Base-by-base conservation (phyloP, 371 early-diverging fungal species). In the Circinella umbellata region DNA sequence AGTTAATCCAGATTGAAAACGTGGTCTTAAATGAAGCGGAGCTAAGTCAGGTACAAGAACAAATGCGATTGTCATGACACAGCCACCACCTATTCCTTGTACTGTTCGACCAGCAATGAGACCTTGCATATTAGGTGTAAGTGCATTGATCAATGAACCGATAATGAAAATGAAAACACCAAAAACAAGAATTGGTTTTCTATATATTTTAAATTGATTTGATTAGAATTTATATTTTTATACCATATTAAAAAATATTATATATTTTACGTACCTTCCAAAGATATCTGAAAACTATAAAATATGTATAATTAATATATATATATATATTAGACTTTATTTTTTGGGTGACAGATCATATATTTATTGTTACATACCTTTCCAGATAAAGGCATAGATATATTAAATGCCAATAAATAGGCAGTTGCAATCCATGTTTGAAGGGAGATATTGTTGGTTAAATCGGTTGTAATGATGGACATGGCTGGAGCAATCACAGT, bases 41-140 rank as follows among this genome's bases (percentile, higher is more conserved):
- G 78, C 71, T 17, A 95, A 77, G 64, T 96, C 97, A 3, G 94
- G 85, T 54, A 95, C 89, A 67, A 94, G 89, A 63, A 95, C 92
- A 66, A 90, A 84, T 20, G 86, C 83, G 75, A 90, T 77, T 13
- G 90, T 80, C 75, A 90, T 83, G 38, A 93, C 75, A 20, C 91
- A 87, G 17, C 89, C 93, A 63, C 89, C 92, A 48, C 92, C 94
- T n/a, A 92, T 73, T 4, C 94, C 93, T 70, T 92, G 86, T 17
- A 93, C 76, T 0, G 87, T 87, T 27, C 93, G 89, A 42, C 90
- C 89, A 18, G 87, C 82, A 60, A 94, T 90, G 61, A 93, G 75
- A 74, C 86, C 82, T 13, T 69, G 70, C 82, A 93, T 90, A 47
- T 74, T 80, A 6, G 63, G 76, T 4, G 90, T 74, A 8, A 81